These are phyloP conservation scores for Gliomastix tumulicola DNA, from an alignment of 2,329 filamentous ascomycete genomes.

Conservation along the genomic window DNA sequence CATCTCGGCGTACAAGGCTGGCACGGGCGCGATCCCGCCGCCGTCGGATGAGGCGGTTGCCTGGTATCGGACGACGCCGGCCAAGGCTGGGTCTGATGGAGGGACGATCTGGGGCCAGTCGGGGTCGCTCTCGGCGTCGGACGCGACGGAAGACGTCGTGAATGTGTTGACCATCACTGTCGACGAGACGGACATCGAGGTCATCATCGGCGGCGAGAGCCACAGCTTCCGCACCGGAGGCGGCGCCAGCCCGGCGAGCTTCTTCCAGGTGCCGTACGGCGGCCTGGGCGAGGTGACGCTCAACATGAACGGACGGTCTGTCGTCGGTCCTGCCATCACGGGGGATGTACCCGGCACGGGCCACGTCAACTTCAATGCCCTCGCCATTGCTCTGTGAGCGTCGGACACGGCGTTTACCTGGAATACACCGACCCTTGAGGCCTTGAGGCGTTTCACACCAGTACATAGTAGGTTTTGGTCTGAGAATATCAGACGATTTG, in stretches of 20 bases:
- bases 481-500: no score
- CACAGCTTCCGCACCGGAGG: constrained; percentile 10
- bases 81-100: constrained; percentile 14
- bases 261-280: constrained; percentile 13
- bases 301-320: constrained; percentile 9
- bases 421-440: no score
- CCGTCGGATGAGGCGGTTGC: constrained; percentile 17
- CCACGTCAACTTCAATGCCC: constrained; percentile 13
- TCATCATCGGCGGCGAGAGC: constrained; percentile 20
- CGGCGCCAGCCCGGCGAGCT: constrained; percentile 9
- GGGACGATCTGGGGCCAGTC: constrained; percentile 21
- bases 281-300: constrained; percentile 9
- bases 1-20: constrained; percentile 41
- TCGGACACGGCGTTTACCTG: no score
- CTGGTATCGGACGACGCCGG: constrained; percentile 24
- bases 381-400: constrained; percentile 10
- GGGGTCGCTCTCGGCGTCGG: constrained; percentile 12
- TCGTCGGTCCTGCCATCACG: constrained; percentile 9
- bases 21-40: constrained; percentile 14
- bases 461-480: no score
- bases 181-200: constrained; percentile 13
- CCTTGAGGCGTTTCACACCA: no score
- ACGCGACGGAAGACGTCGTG: constrained; percentile 18
- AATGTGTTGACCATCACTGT: constrained; percentile 23
- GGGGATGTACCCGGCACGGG: constrained; percentile 8